A percentile compares a stretch with the other conserved stretches of the same genome.
phyloP scores from a whole-genome alignment of 1,284 basidiomycete species.

The Trametes hirsuta region DNA sequence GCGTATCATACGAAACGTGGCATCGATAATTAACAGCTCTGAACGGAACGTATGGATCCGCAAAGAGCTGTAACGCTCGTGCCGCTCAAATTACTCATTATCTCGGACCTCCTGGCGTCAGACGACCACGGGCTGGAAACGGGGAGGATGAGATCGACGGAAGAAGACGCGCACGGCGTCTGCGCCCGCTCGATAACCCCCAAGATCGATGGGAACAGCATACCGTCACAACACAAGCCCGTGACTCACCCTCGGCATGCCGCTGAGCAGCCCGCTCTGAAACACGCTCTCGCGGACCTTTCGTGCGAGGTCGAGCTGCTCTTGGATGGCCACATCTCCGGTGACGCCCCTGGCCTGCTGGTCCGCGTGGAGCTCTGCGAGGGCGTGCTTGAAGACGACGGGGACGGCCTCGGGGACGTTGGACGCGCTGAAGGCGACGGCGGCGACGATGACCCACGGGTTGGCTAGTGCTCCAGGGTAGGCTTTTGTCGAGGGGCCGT shows the following conservation, averaged over 20 bases:
- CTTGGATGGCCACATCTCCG: slow-evolving; percentile 31
- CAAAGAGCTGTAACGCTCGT: too few relatives aligned
- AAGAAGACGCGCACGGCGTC: too few relatives aligned
- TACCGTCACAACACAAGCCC: not conserved
- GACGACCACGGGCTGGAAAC: too few relatives aligned
- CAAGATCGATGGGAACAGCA: not conserved
- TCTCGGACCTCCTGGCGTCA: too few relatives aligned
- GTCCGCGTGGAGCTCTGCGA: slow-evolving; percentile 41
- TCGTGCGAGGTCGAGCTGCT: slow-evolving; percentile 45
- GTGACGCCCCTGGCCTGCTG: slow-evolving; percentile 29
- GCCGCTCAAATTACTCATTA: too few relatives aligned
- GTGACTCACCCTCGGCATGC: slow-evolving; percentile 49
- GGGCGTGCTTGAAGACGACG: slow-evolving; percentile 49
- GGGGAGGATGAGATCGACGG: too few relatives aligned
- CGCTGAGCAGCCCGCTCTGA: slow-evolving; percentile 56
- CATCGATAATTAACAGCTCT: too few relatives aligned
- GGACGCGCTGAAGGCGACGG: slow-evolving; percentile 56
- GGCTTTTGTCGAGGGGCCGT: slow-evolving; percentile 13
- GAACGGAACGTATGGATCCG: too few relatives aligned
- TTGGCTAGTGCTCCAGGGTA: slow-evolving; percentile 33
- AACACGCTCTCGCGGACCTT: slow-evolving; percentile 60
- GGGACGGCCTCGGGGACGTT: slow-evolving; percentile 61
- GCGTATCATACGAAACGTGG: too few relatives aligned
- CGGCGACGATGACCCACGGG: slow-evolving; percentile 61
- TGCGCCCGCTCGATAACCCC: too few relatives aligned